These are phyloP conservation scores for Polygonum maritimum DNA, from an alignment of 148 eudicot species.

Conservation along the genomic window DNA sequence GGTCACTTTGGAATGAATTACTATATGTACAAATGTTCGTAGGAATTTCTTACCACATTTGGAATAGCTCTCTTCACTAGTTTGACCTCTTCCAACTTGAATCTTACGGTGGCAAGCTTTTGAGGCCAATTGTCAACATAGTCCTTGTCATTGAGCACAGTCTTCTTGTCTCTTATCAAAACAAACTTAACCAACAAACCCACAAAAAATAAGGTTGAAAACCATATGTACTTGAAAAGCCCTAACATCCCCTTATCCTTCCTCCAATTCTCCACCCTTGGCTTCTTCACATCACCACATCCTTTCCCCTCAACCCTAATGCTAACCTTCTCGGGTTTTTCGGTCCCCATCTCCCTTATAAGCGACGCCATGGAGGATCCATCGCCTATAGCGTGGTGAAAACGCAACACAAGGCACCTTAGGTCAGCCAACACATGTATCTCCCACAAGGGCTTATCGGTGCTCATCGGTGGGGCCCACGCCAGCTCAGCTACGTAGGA, in stretches of 20 bases:
- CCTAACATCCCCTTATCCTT: background rate
- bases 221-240: conserved; percentile 21
- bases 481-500: conserved; percentile 41
- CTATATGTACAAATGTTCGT: too few relatives aligned
- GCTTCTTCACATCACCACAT: background rate
- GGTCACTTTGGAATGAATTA: background rate
- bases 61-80: conserved; percentile 37
- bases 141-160: conserved; percentile 33
- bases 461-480: conserved; percentile 36
- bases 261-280: background rate
- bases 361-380: conserved; percentile 53
- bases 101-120: conserved; percentile 49
- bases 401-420: conserved; percentile 31
- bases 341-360: conserved; percentile 26
- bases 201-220: conserved; percentile 22
- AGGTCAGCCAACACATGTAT: conserved; percentile 37
- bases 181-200: conserved; percentile 25
- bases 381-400: conserved; percentile 70
- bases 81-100: conserved; percentile 48
- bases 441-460: conserved; percentile 70
- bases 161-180: background rate
- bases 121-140: conserved; percentile 62
- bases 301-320: background rate
- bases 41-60: conserved; percentile 33
- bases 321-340: background rate